Evolutionary conservation across 78 protist species (phyloP), one percentile per base, ranked within the genome.

Genomic region (Tieghemostelium lacteum): DNA sequence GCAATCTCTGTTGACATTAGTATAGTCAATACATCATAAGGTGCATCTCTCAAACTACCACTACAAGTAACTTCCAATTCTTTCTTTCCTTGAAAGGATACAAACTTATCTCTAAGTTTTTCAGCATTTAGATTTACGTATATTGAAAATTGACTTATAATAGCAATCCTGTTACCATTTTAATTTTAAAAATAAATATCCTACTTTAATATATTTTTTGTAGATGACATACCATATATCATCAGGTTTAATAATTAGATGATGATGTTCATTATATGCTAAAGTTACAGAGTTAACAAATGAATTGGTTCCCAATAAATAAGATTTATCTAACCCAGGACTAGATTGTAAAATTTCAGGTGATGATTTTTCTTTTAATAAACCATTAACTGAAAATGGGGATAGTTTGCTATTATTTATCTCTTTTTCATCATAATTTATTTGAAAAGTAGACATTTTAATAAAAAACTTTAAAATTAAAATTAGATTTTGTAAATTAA

Each of bases 81-180:
- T 75, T 33, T 87, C 70, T 88, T 88, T 34, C 92, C 92, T 3
- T 64, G 54, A 20, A 86, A 86, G 3, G 16, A 14, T 0, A 88
- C 93, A 7, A 88, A 22, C 0, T 34, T 87, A 19, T 75, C 36
- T 26, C 93, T 87, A 8, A 88, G 63, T 16, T 45, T 17, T 33
- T 77, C 92, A 10, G 93, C 33, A 36, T 85, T 45, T 34, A 24
- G 36, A 72, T 85, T 85, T 4, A 85, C 17, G 24, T 71, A 85
- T 2, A 58, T 17, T 70, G 72, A 60, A 29, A 80, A 80, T 45
- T 80, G 83, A 19, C 20, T 80, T n/a, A 80, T 1, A 26, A 80
- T 40, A 24, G 83, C 14, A 28, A 24, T 29, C 88, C 89, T 87
- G 20, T 87, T n/a, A 58, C 86, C 89, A 73, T 83, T 60, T 12